Percentiles rank a stretch among this genome's conserved stretches.
phyloP scores from a whole-genome alignment of 1,284 basidiomycete genomes.

The Coniophora puteana region DNA sequence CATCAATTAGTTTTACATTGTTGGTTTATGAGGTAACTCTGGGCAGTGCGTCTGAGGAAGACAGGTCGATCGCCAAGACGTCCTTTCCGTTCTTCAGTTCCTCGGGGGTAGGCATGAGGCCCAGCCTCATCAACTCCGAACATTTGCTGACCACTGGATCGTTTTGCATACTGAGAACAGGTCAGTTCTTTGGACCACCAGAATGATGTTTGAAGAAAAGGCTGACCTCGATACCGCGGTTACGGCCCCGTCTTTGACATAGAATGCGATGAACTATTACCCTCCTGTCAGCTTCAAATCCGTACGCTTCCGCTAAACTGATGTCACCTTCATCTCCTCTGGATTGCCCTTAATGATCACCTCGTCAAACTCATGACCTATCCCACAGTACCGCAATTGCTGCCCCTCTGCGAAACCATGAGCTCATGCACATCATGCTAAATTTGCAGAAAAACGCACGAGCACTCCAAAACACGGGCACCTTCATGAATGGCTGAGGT shows the following conservation, averaged over 20 bases:
- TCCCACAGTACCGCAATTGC: slow-evolving; percentile 80
- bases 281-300: background rate
- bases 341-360: slow-evolving; percentile 76
- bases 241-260: slow-evolving; percentile 73
- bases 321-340: slow-evolving; percentile 71
- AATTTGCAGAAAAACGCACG: slow-evolving; percentile 44
- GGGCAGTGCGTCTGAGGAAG: slow-evolving; percentile 2
- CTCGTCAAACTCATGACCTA: slow-evolving; percentile 68
- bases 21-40: background rate
- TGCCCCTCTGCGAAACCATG: slow-evolving; percentile 49
- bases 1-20: background rate
- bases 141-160: slow-evolving; percentile 82
- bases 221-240: slow-evolving; percentile 75
- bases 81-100: slow-evolving; percentile 73
- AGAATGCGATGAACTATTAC: slow-evolving; percentile 80
- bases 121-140: slow-evolving; percentile 77
- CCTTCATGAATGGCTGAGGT: slow-evolving; percentile 68
- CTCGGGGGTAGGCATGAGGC: slow-evolving; percentile 76
- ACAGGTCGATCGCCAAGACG: too few species aligned
- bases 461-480: slow-evolving; percentile 89
- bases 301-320: background rate
- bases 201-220: background rate
- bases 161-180: slow-evolving; percentile 62
- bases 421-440: background rate
- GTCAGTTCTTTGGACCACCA: slow-evolving; percentile 1